Evolutionary conservation across 2,329 filamentous ascomycete species (phyloP), one percentile per base, ranked within the genome.

Genomic region (Hirsutella thompsonii): DNA sequence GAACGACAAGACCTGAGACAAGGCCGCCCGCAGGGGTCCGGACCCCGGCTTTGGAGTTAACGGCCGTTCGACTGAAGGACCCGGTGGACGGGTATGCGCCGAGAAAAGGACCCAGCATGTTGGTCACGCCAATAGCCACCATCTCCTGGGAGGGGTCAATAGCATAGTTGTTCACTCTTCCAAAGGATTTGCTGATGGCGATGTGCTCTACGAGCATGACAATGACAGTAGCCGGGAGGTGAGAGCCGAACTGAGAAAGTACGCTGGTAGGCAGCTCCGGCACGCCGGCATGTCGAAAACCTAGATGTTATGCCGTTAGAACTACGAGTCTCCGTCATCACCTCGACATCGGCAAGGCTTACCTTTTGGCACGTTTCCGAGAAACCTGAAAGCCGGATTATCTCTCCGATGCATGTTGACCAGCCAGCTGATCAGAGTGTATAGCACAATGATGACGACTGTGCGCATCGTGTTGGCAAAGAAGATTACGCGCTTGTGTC

Each of bases 191-290:
- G 16, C 89, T 87, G 47, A 96, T 95, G 37, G 90, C 88, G 52
- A 96, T 94, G 58, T 96, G 90, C 62, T 96, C 92, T 46, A 96
- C 93, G 29, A 96, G 71, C 43, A 96, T 71, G n/a, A 98, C 89
- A 49, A 96, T 94, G 40, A 95, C 80, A 1, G 83, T 81, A 8
- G 84, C 83, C 0, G 92, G 92, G 4, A 96, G 67, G 47, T 95
- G 73, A 35, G 69, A 68, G 1, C 74, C 69, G 54, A 94, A 87
- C 1, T 76, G 64, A 2, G 66, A 70, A 54, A 94, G 74, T 39
- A 95, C 74, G 0, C 69, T 60, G 0, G 60, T 61, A 48, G 83
- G 77, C 44, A 96, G 64, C 0, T 62, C 68, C 0, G 92, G 92
- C 5, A 82, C 79, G 14, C 71, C 79, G 16, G 85, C 83, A 55